phyloP scores from a whole-genome alignment of 2,329 filamentous ascomycete genomes.

The Hirsutella thompsonii region DNA sequence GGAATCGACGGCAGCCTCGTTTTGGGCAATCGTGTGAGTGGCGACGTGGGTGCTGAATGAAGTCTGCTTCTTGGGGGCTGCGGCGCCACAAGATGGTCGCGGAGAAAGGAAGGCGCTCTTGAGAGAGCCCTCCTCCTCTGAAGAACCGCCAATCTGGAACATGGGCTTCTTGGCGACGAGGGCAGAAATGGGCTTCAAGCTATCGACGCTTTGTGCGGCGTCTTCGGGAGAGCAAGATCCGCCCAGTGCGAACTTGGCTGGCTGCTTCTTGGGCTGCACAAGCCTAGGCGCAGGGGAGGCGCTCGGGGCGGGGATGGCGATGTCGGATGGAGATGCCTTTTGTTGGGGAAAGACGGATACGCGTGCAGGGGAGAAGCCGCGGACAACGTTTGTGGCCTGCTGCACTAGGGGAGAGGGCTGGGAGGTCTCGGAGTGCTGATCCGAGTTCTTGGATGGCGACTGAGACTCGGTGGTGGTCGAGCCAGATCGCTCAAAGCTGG shows the following conservation, averaged over 20 bases:
- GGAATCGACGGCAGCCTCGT: conserved; percentile 18
- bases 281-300: conserved; percentile 48
- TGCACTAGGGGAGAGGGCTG: conserved; percentile 15
- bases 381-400: conserved; percentile 51
- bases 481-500: conserved; percentile 25
- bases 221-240: conserved; percentile 66
- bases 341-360: conserved; percentile 40
- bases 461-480: conserved; percentile 31
- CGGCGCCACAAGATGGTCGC: conserved; percentile 23
- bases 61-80: conserved; percentile 50
- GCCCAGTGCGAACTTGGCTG: conserved; percentile 58
- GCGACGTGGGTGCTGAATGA: conserved; percentile 70
- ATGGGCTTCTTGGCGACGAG: conserved; percentile 22
- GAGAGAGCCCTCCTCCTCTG: conserved; percentile 70
- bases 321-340: conserved; percentile 33
- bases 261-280: conserved; percentile 51
- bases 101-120: conserved; percentile 36
- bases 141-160: conserved; percentile 44
- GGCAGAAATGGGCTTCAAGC: conserved; percentile 20
- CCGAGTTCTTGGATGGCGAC: conserved; percentile 46
- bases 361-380: conserved; percentile 72
- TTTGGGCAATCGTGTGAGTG: conserved; percentile 48
- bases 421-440: conserved; percentile 20
- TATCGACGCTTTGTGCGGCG: conserved; percentile 34
- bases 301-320: conserved; percentile 45